phyloP scores from a whole-genome alignment of 192 early-diverging fungal species.

The Piromyces finnis region DNA sequence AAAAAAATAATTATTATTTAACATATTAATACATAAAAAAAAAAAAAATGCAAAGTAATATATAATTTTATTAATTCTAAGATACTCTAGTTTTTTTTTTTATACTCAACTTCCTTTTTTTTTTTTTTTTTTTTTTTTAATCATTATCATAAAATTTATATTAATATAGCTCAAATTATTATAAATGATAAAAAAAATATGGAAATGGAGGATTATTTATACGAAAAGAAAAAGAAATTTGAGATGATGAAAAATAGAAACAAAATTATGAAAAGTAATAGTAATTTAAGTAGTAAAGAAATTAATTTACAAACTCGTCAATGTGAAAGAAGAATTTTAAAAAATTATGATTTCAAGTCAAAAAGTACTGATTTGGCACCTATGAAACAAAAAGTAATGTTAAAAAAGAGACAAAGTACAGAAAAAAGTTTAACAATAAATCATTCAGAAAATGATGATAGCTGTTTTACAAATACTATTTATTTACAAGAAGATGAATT shows the following conservation, averaged over 20 bases:
- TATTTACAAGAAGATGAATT: not conserved
- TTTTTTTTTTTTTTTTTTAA: too few relatives aligned
- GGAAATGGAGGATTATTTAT: not conserved
- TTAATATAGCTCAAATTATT: too few relatives aligned
- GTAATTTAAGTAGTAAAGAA: not conserved
- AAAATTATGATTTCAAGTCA: not conserved
- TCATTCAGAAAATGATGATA: not conserved
- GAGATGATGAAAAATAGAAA: not conserved
- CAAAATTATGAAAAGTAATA: not conserved
- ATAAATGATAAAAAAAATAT: not conserved
- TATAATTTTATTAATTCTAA: too few relatives aligned
- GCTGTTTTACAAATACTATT: not conserved
- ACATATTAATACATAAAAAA: too few relatives aligned
- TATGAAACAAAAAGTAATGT: not conserved
- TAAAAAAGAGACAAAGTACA: not conserved
- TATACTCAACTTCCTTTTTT: too few relatives aligned
- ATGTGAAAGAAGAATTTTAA: not conserved
- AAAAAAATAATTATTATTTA: too few relatives aligned
- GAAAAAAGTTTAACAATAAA: not conserved
- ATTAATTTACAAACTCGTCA: not conserved
- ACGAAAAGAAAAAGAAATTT: not conserved
- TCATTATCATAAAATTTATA: too few relatives aligned
- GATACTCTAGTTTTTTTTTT: too few relatives aligned
- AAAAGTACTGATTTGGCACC: not conserved
- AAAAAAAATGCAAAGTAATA: too few relatives aligned